phyloP scores from a whole-genome alignment of 345 rosid species.

The Euphorbia peplus region DNA sequence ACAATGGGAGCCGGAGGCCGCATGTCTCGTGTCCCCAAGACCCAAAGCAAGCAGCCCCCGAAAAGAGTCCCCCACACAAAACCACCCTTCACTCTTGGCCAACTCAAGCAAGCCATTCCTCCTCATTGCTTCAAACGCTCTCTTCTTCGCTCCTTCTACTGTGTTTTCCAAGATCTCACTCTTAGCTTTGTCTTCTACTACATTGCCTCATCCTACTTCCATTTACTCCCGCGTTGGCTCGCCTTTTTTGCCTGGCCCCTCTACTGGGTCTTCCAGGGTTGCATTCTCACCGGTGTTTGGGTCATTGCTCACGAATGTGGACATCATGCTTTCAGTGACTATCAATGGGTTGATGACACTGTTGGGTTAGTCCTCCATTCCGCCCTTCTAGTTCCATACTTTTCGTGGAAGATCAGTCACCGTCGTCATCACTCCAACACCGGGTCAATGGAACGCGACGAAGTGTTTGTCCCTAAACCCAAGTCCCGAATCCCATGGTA shows the following conservation, averaged over 20 bases:
- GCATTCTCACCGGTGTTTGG: constrained; percentile 74
- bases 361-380: constrained; percentile 89
- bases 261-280: constrained; percentile 83
- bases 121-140: constrained; percentile 87
- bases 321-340: constrained; percentile 92
- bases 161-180: constrained; percentile 49
- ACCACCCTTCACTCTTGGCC: constrained; percentile 69
- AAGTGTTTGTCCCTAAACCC: constrained; percentile 79
- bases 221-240: constrained; percentile 51
- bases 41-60: constrained; percentile 19
- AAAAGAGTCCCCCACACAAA: constrained; percentile 58
- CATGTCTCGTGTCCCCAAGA: constrained; percentile 42
- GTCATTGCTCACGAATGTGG: constrained; percentile 94
- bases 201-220: constrained; percentile 53
- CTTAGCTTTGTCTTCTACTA: constrained; percentile 53
- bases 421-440: constrained; percentile 95
- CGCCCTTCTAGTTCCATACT: constrained; percentile 76
- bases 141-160: constrained; percentile 71
- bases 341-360: constrained; percentile 79
- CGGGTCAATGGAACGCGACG: constrained; percentile 75
- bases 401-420: constrained; percentile 91
- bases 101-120: constrained; percentile 81
- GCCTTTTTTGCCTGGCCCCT: constrained; percentile 69
- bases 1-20: constrained; percentile 89
- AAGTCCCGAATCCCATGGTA: constrained; percentile 49